Evolutionary conservation across 169 alveolate species (phyloP), one percentile per base, ranked within the genome.

Genomic region (Miamiensis avidus): DNA sequence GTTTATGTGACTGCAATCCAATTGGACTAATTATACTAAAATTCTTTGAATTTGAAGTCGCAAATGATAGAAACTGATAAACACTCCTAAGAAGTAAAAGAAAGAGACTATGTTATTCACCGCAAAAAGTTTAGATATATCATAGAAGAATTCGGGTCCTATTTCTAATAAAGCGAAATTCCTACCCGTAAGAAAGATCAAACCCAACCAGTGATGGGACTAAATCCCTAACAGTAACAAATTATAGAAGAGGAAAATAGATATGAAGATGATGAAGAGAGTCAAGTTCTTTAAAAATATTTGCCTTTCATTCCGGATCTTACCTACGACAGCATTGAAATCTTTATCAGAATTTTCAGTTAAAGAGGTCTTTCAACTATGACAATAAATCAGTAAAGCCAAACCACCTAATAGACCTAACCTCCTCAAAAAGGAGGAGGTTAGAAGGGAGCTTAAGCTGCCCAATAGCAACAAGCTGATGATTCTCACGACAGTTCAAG

Each of bases 61-160:
- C 72, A 78, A 75, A 85, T 85, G 89, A 34, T 33, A 29, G 86
- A 85, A 73, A 77, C 89, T 69, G 89, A 85, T 34, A 64, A 85
- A 32, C 64, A 78, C 31, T 74, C 89, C n/a, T n/a, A 32, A 74
- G 83, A 75, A 1, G 65, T 79, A 31, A 85, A 85, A 74, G 89
- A 85, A 33, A 78, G 89, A 79, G 89, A 85, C 30, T 85, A 85
- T 74, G 78, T 73, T 72, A 49, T 64, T 25, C 82, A 85, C 49
- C 78, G 79, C 31, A 78, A 79, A 64, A 73, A 73, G 34, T 85
- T 85, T 74, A 65, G 64, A 69, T 34, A 79, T 72, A 30, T 85
- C n/a, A 79, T 85, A 15, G 85, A 85, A 85, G 76, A 65, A 30
- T 64, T 85, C 31, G 89, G 89, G 29, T 34, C 30, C 28, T 79